phyloP scores from a whole-genome alignment of 257 asterid genomes.

The Buddleja alternifolia region DNA sequence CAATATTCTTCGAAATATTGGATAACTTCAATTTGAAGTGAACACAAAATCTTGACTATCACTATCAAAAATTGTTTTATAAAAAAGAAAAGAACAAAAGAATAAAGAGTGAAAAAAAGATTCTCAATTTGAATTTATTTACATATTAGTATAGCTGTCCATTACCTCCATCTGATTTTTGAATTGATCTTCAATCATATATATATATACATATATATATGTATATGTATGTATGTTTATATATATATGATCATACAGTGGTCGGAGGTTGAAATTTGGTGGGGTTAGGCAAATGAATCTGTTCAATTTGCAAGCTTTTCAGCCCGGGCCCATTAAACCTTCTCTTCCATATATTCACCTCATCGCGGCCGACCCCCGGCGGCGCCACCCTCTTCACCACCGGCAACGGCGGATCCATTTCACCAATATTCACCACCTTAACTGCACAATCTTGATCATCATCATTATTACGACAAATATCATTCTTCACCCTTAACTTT shows the following conservation, averaged over 20 bases:
- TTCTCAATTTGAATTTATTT: constrained; percentile 27
- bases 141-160: constrained; percentile 16
- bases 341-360: constrained; percentile 79
- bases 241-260: constrained; percentile 54
- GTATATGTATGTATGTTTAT: no score
- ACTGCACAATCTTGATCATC: constrained; percentile 16
- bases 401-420: constrained; percentile 95
- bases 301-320: constrained; percentile 58
- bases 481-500: constrained; percentile 28
- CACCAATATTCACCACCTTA: constrained; percentile 44
- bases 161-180: neutral
- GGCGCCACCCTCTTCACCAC: constrained; percentile 59
- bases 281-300: constrained; percentile 44
- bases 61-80: constrained; percentile 19
- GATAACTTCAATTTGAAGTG: constrained; percentile 27
- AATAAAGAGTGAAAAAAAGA: constrained; percentile 18
- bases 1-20: constrained; percentile 1
- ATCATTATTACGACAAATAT: neutral
- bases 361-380: constrained; percentile 38
- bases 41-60: constrained; percentile 25
- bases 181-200: neutral
- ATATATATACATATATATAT: neutral
- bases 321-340: constrained; percentile 51
- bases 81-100: constrained; percentile 26
- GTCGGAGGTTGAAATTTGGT: constrained; percentile 41